Evolutionary conservation across 1,284 basidiomycete genomes (phyloP).

Genomic region (Trichosporon sp.): DNA sequence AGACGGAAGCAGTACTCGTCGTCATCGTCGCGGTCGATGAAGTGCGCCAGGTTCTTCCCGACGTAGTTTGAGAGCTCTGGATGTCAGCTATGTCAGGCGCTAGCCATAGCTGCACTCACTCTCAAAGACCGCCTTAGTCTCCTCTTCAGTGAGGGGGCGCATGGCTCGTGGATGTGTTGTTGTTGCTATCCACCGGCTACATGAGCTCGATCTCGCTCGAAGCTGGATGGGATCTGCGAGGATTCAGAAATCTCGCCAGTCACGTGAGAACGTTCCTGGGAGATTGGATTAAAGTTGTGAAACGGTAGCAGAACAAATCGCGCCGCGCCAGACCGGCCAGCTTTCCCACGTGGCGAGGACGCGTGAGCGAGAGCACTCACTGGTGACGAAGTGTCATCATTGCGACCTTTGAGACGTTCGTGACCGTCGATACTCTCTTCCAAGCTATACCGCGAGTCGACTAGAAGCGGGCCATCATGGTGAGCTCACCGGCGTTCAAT

Average conservation of each 20-base stretch:
- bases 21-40: conserved; percentile 49
- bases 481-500: background rate
- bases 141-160: conserved; percentile 50
- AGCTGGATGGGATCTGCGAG: background rate
- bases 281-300: conserved; percentile 10
- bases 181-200: background rate
- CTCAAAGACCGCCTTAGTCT: conserved; percentile 51
- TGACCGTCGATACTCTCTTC: background rate
- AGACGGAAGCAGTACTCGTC: conserved; percentile 74
- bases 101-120: conserved; percentile 32
- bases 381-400: conserved; percentile 11
- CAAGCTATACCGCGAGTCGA: background rate
- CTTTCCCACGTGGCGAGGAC: conserved; percentile 14
- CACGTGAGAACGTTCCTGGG: conserved; percentile 11
- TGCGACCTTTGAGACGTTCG: background rate
- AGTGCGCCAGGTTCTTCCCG: conserved; percentile 50
- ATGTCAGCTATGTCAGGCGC: background rate
- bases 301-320: conserved; percentile 9
- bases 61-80: conserved; percentile 51
- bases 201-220: background rate
- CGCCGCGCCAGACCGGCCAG: background rate
- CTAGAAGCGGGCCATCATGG: conserved; percentile 17
- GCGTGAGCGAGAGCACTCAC: conserved; percentile 2
- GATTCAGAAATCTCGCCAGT: conserved; percentile 17
- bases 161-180: conserved; percentile 23